Conservation (phyloP, 164 flowering plant species). For the Stephania yunnanensis region DNA sequence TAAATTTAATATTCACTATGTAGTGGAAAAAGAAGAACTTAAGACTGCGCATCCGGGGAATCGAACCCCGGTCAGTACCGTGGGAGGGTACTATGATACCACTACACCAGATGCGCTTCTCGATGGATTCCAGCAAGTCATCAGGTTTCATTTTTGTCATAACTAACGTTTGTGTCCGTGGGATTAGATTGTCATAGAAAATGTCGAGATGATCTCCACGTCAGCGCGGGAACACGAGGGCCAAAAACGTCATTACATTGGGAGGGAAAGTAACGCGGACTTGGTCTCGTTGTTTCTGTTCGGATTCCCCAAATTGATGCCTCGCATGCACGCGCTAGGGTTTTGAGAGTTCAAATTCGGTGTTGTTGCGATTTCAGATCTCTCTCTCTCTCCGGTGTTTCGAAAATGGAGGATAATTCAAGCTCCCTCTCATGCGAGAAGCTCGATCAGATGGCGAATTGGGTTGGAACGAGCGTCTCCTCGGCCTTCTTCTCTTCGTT, state of each 20-base stretch:
- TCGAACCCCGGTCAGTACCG: slow-evolving; percentile 99
- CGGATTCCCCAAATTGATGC: no score
- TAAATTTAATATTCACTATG: no score
- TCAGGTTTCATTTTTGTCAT: no score
- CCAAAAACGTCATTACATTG: no score
- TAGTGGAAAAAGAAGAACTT: no score
- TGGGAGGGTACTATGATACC: slow-evolving; percentile 99
- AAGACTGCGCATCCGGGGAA: slow-evolving; percentile 98
- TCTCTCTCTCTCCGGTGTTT: not conserved
- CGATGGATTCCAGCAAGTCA: not conserved
- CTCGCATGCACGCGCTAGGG: not conserved
- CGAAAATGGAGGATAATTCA: slow-evolving; percentile 19
- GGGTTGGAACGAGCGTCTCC: slow-evolving; percentile 56
- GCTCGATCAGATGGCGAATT: slow-evolving; percentile 36
- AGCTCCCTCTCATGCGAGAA: slow-evolving; percentile 24
- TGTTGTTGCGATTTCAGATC: not conserved
- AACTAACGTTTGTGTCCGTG: no score
- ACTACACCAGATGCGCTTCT: slow-evolving; percentile 98
- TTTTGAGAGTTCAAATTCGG: not conserved
- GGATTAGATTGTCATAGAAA: no score
- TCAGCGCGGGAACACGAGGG: no score
- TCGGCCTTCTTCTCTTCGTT: slow-evolving; percentile 62
- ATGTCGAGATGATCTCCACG: no score
- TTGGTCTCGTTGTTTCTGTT: no score
- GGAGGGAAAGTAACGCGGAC: no score